Evolutionary conservation across 2,329 filamentous ascomycete species (phyloP), one percentile per base, ranked within the genome.

Genomic region (Scytalidium sp.): DNA sequence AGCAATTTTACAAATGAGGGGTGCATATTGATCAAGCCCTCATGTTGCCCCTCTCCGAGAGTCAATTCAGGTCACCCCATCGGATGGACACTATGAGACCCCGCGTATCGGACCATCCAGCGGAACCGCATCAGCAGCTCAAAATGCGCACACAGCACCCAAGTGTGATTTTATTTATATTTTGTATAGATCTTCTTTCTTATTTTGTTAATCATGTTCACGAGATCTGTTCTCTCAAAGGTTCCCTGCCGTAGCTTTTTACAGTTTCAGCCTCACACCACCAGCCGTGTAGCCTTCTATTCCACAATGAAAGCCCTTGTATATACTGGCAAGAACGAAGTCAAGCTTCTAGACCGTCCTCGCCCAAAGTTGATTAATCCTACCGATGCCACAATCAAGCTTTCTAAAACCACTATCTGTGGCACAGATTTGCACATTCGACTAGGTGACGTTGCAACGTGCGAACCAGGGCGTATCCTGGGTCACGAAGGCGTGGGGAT

Each of bases 291-390:
- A 5, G 32, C 41, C 41, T 23, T 43, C 32, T 36, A 36, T 40
- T 48, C 22, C 11, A 64, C 59, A 9, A 93, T 96, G 87, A 86
- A 88, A 66, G 90, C 90, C 0, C 70, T 94, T 15, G 80, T 80
- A 1, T 96, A 90, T 88, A 82, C 85, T 68, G 86, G 86, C 50
- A 91, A 92, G 72, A 88, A 90, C 60, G 80, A 75, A 23, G 88
- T 95, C 43, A 70, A 86, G 60, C 74, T 94, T 13, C 71, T 78
- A 50, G 70, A 76, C 1, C 66, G 65, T 1, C 70, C 74, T 0
- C 62, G 67, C 8, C 77, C 76, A 3, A 60, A 56, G 17, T 56
- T 79, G n/a, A 50, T 61, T 17, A 55, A 59, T 1, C 66, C 74
- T 2, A 73, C 70, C 2, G 77, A 81, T 51, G 75, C 76, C 15